phyloP scores from a whole-genome alignment of 2,329 filamentous ascomycete species.

The Metarhizium brunneum region DNA sequence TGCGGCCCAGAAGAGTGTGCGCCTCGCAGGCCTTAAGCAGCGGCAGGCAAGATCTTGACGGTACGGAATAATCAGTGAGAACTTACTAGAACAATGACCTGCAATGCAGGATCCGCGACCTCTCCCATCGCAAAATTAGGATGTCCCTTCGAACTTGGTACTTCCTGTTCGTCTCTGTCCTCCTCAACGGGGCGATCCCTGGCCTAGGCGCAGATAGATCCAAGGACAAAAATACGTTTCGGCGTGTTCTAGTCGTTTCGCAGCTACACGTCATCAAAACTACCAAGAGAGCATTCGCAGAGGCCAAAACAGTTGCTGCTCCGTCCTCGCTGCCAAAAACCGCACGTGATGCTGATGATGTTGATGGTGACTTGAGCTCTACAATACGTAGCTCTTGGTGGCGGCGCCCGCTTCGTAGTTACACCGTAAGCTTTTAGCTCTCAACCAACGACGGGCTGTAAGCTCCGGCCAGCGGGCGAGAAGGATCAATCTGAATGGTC shows the following conservation, averaged over 20 bases:
- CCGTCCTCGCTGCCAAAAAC: neutral
- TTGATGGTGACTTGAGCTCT: neutral
- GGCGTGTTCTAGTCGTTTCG: neutral
- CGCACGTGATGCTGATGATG: neutral
- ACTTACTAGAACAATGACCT: conserved; percentile 69
- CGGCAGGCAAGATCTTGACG: neutral
- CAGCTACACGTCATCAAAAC: neutral
- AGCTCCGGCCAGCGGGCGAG: neutral
- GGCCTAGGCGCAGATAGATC: neutral
- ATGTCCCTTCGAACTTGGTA: neutral
- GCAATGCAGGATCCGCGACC: conserved; percentile 42
- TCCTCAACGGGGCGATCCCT: neutral
- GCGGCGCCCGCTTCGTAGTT: neutral
- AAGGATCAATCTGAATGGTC: too few species aligned
- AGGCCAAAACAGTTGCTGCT: neutral
- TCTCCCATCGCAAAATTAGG: conserved; percentile 14
- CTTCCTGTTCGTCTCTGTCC: neutral
- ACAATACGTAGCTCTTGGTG: neutral
- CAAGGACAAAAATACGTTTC: neutral
- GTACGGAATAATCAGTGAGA: conserved; percentile 4
- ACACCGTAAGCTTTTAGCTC: neutral
- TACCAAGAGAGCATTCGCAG: neutral
- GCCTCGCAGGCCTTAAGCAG: neutral
- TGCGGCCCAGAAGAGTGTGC: neutral
- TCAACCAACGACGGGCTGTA: neutral